Percentiles rank a stretch among this genome's conserved stretches.
These are phyloP conservation scores for Lactarius tabidus DNA, from an alignment of 768 basidiomycete species.

Conservation along the genomic window DNA sequence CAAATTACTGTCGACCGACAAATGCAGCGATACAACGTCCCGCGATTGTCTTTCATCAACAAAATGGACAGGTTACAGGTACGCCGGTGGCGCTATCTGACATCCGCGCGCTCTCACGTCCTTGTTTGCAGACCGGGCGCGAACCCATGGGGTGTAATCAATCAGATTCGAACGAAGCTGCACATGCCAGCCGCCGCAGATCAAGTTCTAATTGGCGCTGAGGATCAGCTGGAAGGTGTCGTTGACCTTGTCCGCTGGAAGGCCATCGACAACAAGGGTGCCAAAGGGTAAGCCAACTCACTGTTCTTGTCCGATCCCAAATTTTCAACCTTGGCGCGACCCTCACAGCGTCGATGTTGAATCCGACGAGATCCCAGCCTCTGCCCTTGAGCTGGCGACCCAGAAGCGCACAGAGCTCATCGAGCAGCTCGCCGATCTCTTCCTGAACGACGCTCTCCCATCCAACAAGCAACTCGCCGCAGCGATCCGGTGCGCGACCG, in stretches of 20 bases:
- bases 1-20: conserved; percentile 98
- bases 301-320: neutral
- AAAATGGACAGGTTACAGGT: conserved; percentile 99
- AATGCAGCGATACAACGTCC: conserved; percentile 96
- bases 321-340: neutral
- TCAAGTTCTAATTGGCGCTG: conserved; percentile 90
- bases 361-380: conserved; percentile 82
- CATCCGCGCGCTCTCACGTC: neutral
- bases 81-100: conserved; percentile 7
- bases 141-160: conserved; percentile 93
- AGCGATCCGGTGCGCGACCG: conserved; percentile 87
- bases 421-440: conserved; percentile 87
- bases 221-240: conserved; percentile 84
- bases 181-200: conserved; percentile 91
- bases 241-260: conserved; percentile 95
- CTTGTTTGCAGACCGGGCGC: conserved; percentile 71
- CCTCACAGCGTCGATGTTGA: conserved; percentile 61
- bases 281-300: conserved; percentile 71
- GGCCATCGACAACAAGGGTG: conserved; percentile 89
- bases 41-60: conserved; percentile 94
- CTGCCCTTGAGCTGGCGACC: conserved; percentile 67
- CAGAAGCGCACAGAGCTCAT: conserved; percentile 88
- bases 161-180: conserved; percentile 88
- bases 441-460: conserved; percentile 80
- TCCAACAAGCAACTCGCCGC: conserved; percentile 66